phyloP scores from a whole-genome alignment of 2,329 filamentous ascomycete species.

The Zymoseptoria brevis region DNA sequence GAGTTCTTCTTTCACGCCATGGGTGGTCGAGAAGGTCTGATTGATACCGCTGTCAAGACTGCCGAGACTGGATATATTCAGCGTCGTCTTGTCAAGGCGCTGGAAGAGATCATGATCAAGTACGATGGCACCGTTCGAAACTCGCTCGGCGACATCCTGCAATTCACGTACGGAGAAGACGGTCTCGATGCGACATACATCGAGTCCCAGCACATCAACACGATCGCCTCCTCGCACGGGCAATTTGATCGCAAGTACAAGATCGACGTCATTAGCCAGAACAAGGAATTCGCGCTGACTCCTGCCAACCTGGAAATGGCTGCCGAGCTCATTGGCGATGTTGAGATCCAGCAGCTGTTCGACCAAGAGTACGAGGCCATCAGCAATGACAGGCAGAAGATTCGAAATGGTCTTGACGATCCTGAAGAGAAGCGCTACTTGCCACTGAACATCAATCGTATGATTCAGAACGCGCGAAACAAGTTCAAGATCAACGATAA shows the following conservation, averaged over 20 bases:
- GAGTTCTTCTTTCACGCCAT: conserved; percentile 99
- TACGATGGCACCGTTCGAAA: conserved; percentile 97
- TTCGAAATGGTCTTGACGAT: conserved; percentile 65
- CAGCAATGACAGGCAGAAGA: conserved; percentile 61
- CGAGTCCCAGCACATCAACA: conserved; percentile 84
- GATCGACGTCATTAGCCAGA: conserved; percentile 72
- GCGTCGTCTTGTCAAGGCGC: conserved; percentile 91
- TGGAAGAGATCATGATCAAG: conserved; percentile 95
- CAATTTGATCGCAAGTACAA: conserved; percentile 76
- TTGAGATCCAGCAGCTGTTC: conserved; percentile 76
- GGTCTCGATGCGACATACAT: conserved; percentile 89
- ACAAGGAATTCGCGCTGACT: conserved; percentile 46
- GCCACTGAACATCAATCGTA: conserved; percentile 82
- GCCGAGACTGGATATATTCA: conserved; percentile 99
- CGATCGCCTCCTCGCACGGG: conserved; percentile 69
- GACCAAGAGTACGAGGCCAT: conserved; percentile 84
- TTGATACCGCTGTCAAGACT: conserved; percentile 98
- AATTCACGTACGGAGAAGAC: conserved; percentile 97
- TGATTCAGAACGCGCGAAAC: conserved; percentile 82
- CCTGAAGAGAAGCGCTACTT: conserved; percentile 82
- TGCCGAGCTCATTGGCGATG: conserved; percentile 76
- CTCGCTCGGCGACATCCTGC: conserved; percentile 89
- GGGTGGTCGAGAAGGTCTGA: conserved; percentile 99
- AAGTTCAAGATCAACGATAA: conserved; percentile 85
- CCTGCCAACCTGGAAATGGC: conserved; percentile 75